phyloP scores from a whole-genome alignment of 1,284 basidiomycete species.

The Ceratobasidium sp. region DNA sequence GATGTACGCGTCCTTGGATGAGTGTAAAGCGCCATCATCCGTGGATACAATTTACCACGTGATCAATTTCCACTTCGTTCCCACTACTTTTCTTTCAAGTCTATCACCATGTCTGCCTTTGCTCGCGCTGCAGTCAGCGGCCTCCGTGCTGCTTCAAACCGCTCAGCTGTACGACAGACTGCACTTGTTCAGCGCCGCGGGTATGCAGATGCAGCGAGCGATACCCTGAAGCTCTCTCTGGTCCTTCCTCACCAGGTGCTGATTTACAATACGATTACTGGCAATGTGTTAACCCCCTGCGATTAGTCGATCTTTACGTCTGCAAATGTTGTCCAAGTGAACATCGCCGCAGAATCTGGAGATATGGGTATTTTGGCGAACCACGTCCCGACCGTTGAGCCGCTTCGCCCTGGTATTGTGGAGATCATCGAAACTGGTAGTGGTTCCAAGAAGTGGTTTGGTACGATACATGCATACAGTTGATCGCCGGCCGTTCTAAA shows the following conservation, averaged over 20 bases:
- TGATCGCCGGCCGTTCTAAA: neutral
- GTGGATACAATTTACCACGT: slow-evolving; percentile 15
- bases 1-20: slow-evolving; percentile 36
- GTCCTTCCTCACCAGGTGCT: slow-evolving; percentile 90
- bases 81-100: slow-evolving; percentile 38
- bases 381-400: slow-evolving; percentile 93
- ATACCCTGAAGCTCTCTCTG: slow-evolving; percentile 86
- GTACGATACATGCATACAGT: slow-evolving; percentile 60
- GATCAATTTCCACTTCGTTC: slow-evolving; percentile 31
- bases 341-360: slow-evolving; percentile 90
- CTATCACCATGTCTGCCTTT: slow-evolving; percentile 21
- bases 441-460: slow-evolving; percentile 91
- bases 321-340: slow-evolving; percentile 90
- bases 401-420: slow-evolving; percentile 89
- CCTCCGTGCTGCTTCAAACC: slow-evolving; percentile 11
- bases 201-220: slow-evolving; percentile 79
- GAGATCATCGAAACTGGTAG: slow-evolving; percentile 87
- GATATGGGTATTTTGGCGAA: slow-evolving; percentile 99
- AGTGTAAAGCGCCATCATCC: slow-evolving; percentile 24
- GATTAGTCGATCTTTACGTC: slow-evolving; percentile 84
- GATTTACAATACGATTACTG: slow-evolving; percentile 15
- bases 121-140: slow-evolving; percentile 20
- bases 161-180: slow-evolving; percentile 50
- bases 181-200: slow-evolving; percentile 66
- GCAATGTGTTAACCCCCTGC: slow-evolving; percentile 34